Percentiles rank a stretch among this genome's conserved stretches.
These are phyloP conservation scores for Phialophora macrospora DNA, from an alignment of 2,329 filamentous ascomycete genomes.

Conservation along the genomic window DNA sequence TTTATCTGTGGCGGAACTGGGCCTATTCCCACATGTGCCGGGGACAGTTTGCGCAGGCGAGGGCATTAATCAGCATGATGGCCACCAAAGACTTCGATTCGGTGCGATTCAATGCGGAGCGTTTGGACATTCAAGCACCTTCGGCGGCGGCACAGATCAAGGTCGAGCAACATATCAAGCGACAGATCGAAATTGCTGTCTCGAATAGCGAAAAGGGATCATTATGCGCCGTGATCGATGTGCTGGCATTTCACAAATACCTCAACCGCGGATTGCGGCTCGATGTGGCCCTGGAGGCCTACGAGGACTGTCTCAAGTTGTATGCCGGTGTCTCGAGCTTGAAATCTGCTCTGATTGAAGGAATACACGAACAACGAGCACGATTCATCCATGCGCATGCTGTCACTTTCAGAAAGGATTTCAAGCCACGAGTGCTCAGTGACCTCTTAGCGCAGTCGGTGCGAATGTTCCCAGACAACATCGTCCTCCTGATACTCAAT, in stretches of 20 bases:
- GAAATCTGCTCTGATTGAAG: conserved; percentile 15
- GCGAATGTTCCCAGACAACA: conserved; percentile 72
- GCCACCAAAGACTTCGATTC: conserved; percentile 46
- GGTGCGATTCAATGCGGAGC: conserved; percentile 35
- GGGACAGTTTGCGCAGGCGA: conserved; percentile 46
- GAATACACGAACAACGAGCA: conserved; percentile 25
- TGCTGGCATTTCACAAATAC: conserved; percentile 70
- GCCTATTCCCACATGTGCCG: conserved; percentile 68
- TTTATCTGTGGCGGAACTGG: conserved; percentile 65
- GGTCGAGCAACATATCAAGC: conserved; percentile 57
- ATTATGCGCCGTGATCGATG: conserved; percentile 64
- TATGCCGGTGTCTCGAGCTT: not conserved
- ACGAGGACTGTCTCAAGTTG: conserved; percentile 36
- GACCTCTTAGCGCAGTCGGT: conserved; percentile 66
- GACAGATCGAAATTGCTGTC: conserved; percentile 61
- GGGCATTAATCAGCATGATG: conserved; percentile 49
- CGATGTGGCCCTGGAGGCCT: conserved; percentile 46
- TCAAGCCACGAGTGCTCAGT: conserved; percentile 70
- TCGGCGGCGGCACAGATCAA: conserved; percentile 38
- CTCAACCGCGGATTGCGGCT: conserved; percentile 54
- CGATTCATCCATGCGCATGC: conserved; percentile 70
- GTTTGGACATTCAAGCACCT: conserved; percentile 15
- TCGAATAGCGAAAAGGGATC: conserved; percentile 51
- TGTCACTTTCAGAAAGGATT: conserved; percentile 61
- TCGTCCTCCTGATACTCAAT: conserved; percentile 72